Evolutionary conservation across 257 asterid species (phyloP), one percentile per base, ranked within the genome.

Genomic region (Scutellaria baicalensis): DNA sequence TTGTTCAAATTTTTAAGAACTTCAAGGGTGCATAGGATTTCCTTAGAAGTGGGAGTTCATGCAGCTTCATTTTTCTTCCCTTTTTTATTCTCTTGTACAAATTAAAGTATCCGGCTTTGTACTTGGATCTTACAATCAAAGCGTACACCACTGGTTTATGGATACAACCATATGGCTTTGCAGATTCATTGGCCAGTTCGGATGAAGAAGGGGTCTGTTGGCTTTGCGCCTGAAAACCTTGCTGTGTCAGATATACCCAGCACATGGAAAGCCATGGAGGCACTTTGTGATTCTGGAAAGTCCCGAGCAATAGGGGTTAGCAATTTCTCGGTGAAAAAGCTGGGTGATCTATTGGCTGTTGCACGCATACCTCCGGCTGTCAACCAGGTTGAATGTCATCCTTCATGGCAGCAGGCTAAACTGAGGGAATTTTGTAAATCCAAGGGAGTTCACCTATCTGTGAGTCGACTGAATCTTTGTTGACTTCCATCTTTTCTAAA

Each of bases 221-320:
- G 87, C 64, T 75, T 77, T 57, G 31, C 16, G n/a, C 91, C 88
- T 44, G 91, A 84, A 64, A 78, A 84, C 73, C 83, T 88, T 39
- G 42, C 66, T 40, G 80, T 85, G 23, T 27, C 85, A 1, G 87
- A 90, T 59, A 83, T 88, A 66, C 93, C 93, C 14, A 51, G 77
- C 77, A 86, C 95, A 56, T 90, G 97, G 97, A 72, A 78, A 77
- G 97, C 97, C 54, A 88, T 90, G 95, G 97, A 90, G 74, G 82
- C 86, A 40, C 86, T 84, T 8, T 79, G 70, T 69, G 90, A 88
- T 80, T 75, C 84, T 8, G 93, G 95, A 14, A 90, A 88, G 81
- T 86, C 87, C 52, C 74, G 88, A 47, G 95, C 89, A 20, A 86
- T 90, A 17, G 97, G 97, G 2, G 88, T 90, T 21, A 81, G 96